Evolutionary conservation across 2,329 filamentous ascomycete genomes (phyloP).

Genomic region (Tolypocladium sp.): DNA sequence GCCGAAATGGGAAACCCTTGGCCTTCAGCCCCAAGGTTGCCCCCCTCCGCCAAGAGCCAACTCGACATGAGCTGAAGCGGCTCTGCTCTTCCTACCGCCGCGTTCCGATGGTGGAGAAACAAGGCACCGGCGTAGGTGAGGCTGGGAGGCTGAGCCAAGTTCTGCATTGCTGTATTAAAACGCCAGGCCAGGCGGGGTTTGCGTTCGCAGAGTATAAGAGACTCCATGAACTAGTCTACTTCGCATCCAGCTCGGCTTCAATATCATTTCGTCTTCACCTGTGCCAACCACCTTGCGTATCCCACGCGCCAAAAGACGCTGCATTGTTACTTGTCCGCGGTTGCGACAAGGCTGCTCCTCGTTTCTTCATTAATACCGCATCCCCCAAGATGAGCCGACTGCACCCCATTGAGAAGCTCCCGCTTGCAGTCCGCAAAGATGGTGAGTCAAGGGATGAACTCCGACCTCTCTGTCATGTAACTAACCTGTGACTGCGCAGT

Average conservation of each 20-base stretch:
- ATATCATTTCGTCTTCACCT: neutral
- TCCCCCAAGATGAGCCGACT: constrained; percentile 19
- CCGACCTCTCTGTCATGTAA: neutral
- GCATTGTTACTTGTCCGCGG: neutral
- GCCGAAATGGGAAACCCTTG: neutral
- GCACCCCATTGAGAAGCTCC: constrained; percentile 38
- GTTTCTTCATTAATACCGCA: neutral
- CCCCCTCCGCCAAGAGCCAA: neutral
- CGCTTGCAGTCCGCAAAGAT: constrained; percentile 43
- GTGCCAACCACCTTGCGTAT: neutral
- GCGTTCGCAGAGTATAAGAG: neutral
- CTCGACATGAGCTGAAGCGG: neutral
- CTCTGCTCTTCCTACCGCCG: neutral
- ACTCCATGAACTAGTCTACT: neutral
- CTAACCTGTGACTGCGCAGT: constrained; percentile 20
- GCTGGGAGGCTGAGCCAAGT: neutral
- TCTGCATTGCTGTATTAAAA: too few relatives aligned
- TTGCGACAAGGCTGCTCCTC: neutral
- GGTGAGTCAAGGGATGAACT: constrained; percentile 19
- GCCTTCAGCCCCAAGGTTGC: neutral
- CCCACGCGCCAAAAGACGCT: neutral
- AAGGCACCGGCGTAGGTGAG: neutral
- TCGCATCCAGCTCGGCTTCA: neutral
- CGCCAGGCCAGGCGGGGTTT: neutral
- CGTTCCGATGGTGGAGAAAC: neutral